Evolutionary conservation across 2,329 filamentous ascomycete species (phyloP).

Genomic region (Trichoderma cornu-damae): DNA sequence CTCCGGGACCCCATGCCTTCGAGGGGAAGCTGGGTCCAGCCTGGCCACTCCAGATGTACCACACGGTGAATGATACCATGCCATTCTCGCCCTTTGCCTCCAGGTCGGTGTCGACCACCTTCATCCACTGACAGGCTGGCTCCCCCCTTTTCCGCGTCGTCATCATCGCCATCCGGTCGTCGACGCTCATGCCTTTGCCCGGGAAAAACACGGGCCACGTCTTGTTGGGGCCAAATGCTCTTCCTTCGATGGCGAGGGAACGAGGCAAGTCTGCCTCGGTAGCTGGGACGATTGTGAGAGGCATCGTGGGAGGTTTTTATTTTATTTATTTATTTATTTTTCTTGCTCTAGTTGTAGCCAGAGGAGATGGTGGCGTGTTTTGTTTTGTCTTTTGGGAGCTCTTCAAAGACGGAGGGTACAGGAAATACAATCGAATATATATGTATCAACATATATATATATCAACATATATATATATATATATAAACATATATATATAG

Average conservation of each 20-base stretch:
- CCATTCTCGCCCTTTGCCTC: slow-evolving; percentile 26
- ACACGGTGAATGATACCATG: slow-evolving; percentile 35
- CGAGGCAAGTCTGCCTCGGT: slow-evolving; percentile 34
- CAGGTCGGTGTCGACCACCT: slow-evolving; percentile 34
- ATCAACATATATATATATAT: no score
- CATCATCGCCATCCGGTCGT: slow-evolving; percentile 25
- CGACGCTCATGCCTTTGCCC: slow-evolving; percentile 22
- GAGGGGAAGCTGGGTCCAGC: slow-evolving; percentile 21
- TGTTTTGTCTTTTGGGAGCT: no score
- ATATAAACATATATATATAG: no score
- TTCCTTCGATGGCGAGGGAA: slow-evolving; percentile 34
- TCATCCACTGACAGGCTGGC: slow-evolving; percentile 32
- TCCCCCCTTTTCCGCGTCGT: slow-evolving; percentile 23
- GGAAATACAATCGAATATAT: no score
- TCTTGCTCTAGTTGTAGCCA: no score
- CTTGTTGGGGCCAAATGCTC: slow-evolving; percentile 34
- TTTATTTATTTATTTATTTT: no score
- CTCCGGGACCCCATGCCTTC: slow-evolving; percentile 29
- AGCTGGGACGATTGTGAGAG: slow-evolving; percentile 34
- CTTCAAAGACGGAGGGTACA: no score
- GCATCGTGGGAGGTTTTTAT: slow-evolving; percentile 28
- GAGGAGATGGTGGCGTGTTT: no score
- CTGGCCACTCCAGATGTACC: slow-evolving; percentile 32
- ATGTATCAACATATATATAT: no score
- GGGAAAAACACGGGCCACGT: slow-evolving; percentile 33